Evolutionary conservation across 768 basidiomycete species (phyloP), one percentile per base, ranked within the genome.

Genomic region (Tephrocybe rancida): DNA sequence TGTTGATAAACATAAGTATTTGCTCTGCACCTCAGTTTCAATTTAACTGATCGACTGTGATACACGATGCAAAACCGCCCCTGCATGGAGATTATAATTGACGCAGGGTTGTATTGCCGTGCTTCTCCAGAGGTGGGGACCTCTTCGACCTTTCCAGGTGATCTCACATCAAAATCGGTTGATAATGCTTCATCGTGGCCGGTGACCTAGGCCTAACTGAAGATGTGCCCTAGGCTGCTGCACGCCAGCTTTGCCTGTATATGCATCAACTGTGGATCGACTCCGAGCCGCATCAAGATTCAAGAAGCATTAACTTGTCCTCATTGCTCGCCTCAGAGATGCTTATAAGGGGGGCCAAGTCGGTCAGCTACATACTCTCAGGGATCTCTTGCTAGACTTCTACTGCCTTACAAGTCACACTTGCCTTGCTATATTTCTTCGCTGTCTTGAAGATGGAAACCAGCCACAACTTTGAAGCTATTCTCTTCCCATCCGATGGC

Each of bases 401-500:
- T 13, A 30, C 29, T 30, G 5, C 29, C 5, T 16, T 37, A 5
- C 35, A 9, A 37, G n/a, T 32, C 30, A 18, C n/a, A 18, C 39
- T 41, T 22, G 21, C 39, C 53, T 54, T 57, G 26, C 52, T 50
- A 43, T 54, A 37, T 39, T 21, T 44, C 34, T 24, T 13, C 14
- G 25, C 13, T 35, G n/a, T 22, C 5, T 60, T 59, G 63, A 29
- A 59, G 50, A 90, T 90, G 88, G 86, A 87, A 63, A 80, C 83
- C 58, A 71, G 87, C 54, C 67, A 74, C 26, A 74, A 81, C n/a
- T 86, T 78, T 63, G 83, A 88, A 21, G 87, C 87, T 41, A 81
- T 92, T 58, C 75, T 92, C 56, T 87, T 92, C 65, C 89, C 90
- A 24, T 82, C 86, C 30, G 90, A 92, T 56, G 85, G 83, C 75